Conservation (phyloP, 202 grass and related monocot genomes). For the Setaria viridis region DNA sequence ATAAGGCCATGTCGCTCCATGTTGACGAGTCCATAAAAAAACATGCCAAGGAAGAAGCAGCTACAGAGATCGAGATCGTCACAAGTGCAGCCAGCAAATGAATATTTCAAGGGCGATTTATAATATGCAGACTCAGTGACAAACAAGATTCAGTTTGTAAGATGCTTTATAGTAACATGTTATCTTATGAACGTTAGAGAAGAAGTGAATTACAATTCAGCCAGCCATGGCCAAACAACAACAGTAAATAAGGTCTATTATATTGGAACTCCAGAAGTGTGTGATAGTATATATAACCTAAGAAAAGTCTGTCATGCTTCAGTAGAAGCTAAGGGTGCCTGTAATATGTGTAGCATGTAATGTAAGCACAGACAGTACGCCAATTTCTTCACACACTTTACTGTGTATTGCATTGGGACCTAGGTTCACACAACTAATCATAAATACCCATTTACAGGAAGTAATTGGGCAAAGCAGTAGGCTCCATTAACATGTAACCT, state of each 20-base stretch:
- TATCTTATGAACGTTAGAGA: constrained; percentile 31
- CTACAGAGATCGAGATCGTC: constrained; percentile 29
- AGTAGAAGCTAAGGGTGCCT: constrained; percentile 5
- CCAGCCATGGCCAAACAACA: background rate
- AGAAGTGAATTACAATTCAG: constrained; percentile 32
- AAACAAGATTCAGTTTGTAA: constrained; percentile 7
- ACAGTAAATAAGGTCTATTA: constrained; percentile 22
- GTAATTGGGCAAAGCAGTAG: background rate
- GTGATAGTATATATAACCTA: background rate
- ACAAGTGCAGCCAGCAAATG: constrained; percentile 31
- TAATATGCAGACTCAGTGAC: constrained; percentile 5
- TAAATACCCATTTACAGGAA: background rate
- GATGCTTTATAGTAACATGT: constrained; percentile 18
- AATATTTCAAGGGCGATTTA: constrained; percentile 10
- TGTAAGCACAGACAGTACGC: background rate
- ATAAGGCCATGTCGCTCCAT: constrained; percentile 56
- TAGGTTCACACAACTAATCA: background rate
- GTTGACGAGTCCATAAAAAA: constrained; percentile 38
- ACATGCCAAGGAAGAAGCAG: constrained; percentile 32
- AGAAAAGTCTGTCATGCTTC: background rate
- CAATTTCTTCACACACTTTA: constrained; percentile 7
- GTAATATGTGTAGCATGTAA: background rate
- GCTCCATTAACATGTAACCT: background rate
- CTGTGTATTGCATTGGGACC: background rate
- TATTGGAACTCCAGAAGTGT: constrained; percentile 28